Conservation (phyloP, 345 rosid species). For the Ricinus communis region DNA sequence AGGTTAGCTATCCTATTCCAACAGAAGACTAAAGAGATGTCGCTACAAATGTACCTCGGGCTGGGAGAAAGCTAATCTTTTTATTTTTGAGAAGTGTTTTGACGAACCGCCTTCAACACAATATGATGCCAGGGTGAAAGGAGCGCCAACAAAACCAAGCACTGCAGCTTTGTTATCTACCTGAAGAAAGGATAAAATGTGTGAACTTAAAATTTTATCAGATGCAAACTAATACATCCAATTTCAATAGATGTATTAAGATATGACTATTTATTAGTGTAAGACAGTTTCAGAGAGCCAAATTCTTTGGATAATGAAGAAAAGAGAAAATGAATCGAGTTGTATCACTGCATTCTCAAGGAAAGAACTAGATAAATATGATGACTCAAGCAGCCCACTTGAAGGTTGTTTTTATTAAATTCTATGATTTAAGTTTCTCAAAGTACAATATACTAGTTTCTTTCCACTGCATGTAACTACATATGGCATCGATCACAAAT, state of each 20-base stretch:
- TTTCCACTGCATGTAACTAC: background rate
- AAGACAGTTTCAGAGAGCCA: background rate
- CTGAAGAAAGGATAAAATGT: slow-evolving; percentile 33
- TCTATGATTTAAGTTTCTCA: background rate
- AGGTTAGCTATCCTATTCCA: background rate
- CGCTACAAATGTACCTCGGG: slow-evolving; percentile 56
- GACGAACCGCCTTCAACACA: slow-evolving; percentile 97
- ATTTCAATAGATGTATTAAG: background rate
- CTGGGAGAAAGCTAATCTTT: slow-evolving; percentile 85
- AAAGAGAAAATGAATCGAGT: background rate
- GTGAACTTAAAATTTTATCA: slow-evolving; percentile 4
- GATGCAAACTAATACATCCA: no score
- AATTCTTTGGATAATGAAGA: background rate
- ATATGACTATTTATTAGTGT: background rate
- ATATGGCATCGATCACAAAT: background rate
- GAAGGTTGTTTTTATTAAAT: background rate
- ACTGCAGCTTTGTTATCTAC: slow-evolving; percentile 79
- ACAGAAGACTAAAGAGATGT: slow-evolving; percentile 9
- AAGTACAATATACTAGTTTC: no score
- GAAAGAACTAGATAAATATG: background rate
- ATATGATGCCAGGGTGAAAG: slow-evolving; percentile 95
- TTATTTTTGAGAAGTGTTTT: slow-evolving; percentile 81
- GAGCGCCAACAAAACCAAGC: slow-evolving; percentile 96
- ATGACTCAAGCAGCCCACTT: background rate
- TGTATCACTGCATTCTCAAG: background rate